These are phyloP conservation scores for Euphorbia corollata DNA, from an alignment of 441 rosid species.

Conservation along the genomic window DNA sequence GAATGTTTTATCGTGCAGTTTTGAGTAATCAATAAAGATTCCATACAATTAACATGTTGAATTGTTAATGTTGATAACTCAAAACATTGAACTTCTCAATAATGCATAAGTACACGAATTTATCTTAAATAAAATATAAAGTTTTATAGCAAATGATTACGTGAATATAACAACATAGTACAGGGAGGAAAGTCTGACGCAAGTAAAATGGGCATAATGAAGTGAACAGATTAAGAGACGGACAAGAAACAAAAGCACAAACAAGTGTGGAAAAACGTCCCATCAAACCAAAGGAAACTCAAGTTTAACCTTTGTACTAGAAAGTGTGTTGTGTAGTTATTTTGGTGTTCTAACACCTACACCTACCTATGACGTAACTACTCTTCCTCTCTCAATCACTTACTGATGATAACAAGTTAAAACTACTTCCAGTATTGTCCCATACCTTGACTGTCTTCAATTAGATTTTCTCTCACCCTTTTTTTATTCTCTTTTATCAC, in stretches of 20 bases:
- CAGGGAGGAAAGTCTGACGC: constrained; percentile 18
- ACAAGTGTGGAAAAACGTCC: constrained; percentile 27
- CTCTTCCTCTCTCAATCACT: background rate
- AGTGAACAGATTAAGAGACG: background rate
- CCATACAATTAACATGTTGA: too few relatives aligned
- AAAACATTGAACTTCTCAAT: too few relatives aligned
- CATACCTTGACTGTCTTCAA: background rate
- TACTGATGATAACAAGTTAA: background rate
- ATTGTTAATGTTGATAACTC: too few relatives aligned
- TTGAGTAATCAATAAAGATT: too few relatives aligned
- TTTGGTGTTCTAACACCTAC: constrained; percentile 1
- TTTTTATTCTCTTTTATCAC: too few relatives aligned
- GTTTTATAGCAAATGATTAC: too few relatives aligned
- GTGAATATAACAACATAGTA: too few relatives aligned
- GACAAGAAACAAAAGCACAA: constrained; percentile 23
- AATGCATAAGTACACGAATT: too few relatives aligned
- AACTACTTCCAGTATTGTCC: too few relatives aligned
- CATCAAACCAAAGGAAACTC: constrained; percentile 22
- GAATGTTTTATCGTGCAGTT: too few relatives aligned
- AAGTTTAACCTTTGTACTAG: constrained; percentile 16
- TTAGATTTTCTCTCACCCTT: constrained; percentile 10
- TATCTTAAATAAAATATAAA: too few relatives aligned
- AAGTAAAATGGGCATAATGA: constrained; percentile 27
- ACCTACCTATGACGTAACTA: background rate
- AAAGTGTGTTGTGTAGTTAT: background rate